Conservation (phyloP, 2,329 filamentous ascomycete genomes). For the Parastagonospora nodorum region DNA sequence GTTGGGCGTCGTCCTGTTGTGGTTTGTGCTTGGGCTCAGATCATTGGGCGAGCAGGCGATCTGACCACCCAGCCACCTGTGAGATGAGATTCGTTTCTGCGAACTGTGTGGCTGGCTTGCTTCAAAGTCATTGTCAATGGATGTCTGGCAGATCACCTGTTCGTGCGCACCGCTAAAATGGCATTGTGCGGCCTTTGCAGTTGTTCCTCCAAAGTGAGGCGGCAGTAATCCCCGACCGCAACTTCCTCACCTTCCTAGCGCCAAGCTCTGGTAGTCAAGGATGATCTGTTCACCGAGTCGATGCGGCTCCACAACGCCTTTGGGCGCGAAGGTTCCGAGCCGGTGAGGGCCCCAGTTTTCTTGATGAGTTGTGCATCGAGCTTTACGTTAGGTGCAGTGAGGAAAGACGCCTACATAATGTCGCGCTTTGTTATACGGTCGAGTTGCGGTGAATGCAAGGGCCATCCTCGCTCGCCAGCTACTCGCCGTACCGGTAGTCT, state of each 20-base stretch:
- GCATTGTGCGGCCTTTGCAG: neutral
- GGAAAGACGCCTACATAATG: neutral
- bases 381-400: constrained; percentile 14
- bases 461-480: constrained; percentile 3
- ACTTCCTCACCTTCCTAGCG: constrained; percentile 17
- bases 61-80: constrained; percentile 18
- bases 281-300: constrained; percentile 4
- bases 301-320: constrained; percentile 8
- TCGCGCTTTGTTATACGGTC: constrained; percentile 9
- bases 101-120: constrained; percentile 12
- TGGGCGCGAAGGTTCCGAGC: constrained; percentile 17
- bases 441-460: constrained; percentile 16
- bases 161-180: neutral
- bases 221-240: constrained; percentile 15
- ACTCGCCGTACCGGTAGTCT: neutral
- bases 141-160: neutral
- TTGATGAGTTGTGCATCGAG: constrained; percentile 19
- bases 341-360: constrained; percentile 29
- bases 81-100: constrained; percentile 5
- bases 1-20: constrained; percentile 29
- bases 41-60: constrained; percentile 24
- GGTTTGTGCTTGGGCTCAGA: constrained; percentile 30
- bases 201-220: constrained; percentile 15
- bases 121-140: neutral
- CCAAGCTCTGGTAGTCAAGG: constrained; percentile 14